phyloP scores from a whole-genome alignment of 2,329 filamentous ascomycete genomes.

The Aspergillus arachidicola region DNA sequence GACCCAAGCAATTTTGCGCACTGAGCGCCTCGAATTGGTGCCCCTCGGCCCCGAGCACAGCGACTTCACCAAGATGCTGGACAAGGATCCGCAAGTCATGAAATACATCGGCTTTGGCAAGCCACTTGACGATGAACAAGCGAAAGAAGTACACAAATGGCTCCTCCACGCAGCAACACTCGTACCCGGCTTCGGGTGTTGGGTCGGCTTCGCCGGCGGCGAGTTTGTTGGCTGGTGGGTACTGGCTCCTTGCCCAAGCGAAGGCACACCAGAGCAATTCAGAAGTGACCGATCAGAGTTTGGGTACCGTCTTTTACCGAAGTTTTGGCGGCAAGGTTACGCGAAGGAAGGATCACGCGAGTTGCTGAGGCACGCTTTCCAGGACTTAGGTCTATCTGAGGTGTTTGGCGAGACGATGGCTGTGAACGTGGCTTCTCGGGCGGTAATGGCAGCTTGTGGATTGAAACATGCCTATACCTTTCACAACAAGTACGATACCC shows the following conservation, averaged over 20 bases:
- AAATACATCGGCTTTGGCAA: conserved; percentile 15
- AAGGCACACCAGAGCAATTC: conserved; percentile 8
- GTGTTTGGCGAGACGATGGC: conserved; percentile 20
- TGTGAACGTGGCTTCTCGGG: conserved; percentile 12
- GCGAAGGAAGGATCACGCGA: conserved; percentile 16
- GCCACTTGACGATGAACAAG: conserved; percentile 12
- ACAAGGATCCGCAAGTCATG: conserved; percentile 17
- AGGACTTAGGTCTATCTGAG: conserved; percentile 15
- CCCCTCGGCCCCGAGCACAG: neutral
- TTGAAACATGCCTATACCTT: conserved; percentile 15
- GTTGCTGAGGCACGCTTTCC: conserved; percentile 13
- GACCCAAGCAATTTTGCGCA: neutral
- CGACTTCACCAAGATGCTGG: conserved; percentile 11
- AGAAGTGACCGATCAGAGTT: conserved; percentile 12
- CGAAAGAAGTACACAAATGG: conserved; percentile 13
- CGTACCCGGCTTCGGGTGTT: conserved; percentile 9
- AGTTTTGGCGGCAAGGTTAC: conserved; percentile 17
- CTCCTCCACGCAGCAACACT: conserved; percentile 1
- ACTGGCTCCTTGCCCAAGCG: conserved; percentile 4
- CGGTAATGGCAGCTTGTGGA: conserved; percentile 12
- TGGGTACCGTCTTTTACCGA: conserved; percentile 12
- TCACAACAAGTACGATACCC: conserved; percentile 15
- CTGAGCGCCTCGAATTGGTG: neutral
- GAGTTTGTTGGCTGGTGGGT: conserved; percentile 14
- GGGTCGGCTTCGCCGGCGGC: conserved; percentile 10